Evolutionary conservation across 2,329 filamentous ascomycete species (phyloP).

Genomic region (Alternaria angustiovoidea): DNA sequence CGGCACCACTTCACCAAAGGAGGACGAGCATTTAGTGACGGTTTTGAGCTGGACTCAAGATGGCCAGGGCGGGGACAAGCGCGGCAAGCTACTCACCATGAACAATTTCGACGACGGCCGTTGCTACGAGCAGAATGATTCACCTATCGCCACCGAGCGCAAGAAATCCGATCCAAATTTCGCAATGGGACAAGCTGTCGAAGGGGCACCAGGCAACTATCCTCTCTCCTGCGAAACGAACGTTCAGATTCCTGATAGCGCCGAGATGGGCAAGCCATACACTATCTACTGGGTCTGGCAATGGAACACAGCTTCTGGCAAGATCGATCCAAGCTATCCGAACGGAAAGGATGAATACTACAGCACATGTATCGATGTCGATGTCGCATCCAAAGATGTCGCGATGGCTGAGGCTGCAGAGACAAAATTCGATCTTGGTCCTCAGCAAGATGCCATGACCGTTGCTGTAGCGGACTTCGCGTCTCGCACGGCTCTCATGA

Average conservation of each 20-base stretch:
- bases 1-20: constrained; percentile 57
- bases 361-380: constrained; percentile 66
- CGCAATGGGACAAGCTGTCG: constrained; percentile 58
- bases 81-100: constrained; percentile 77
- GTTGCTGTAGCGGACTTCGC: constrained; percentile 51
- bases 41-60: constrained; percentile 84
- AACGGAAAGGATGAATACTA: constrained; percentile 65
- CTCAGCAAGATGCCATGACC: constrained; percentile 54
- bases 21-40: constrained; percentile 65
- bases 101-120: constrained; percentile 89
- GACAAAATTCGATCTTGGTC: constrained; percentile 32
- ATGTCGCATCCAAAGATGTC: constrained; percentile 49
- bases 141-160: constrained; percentile 66
- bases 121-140: constrained; percentile 80
- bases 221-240: constrained; percentile 84
- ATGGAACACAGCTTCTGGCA: constrained; percentile 64
- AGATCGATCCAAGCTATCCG: constrained; percentile 48
- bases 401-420: constrained; percentile 28
- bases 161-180: constrained; percentile 64
- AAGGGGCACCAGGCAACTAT: constrained; percentile 42
- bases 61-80: constrained; percentile 80
- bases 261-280: constrained; percentile 69
- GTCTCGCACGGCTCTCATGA: constrained; percentile 51
- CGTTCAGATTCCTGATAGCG: constrained; percentile 74
- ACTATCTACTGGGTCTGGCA: constrained; percentile 98